Evolutionary conservation across 371 early-diverging fungal species (phyloP).

Genomic region (Racocetra persica): DNA sequence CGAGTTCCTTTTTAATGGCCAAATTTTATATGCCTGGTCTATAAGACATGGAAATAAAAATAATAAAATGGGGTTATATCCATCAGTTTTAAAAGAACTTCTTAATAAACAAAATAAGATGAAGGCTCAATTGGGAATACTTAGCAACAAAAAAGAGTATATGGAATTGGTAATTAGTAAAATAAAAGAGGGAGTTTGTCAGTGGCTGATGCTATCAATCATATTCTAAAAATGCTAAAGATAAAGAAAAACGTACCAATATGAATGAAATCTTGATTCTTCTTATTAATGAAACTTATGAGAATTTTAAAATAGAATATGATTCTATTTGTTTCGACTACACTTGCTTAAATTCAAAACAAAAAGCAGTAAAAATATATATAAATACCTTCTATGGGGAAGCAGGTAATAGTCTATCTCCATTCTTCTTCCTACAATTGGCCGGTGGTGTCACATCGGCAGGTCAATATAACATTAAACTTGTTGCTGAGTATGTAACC

Average conservation of each 20-base stretch:
- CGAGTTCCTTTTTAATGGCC: slow-evolving; percentile 25
- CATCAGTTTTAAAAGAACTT: slow-evolving; percentile 2
- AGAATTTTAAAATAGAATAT: neutral
- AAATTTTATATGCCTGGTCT: slow-evolving; percentile 21
- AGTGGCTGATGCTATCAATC: slow-evolving; percentile 12
- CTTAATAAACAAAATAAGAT: neutral
- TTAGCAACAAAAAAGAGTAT: slow-evolving; percentile 14
- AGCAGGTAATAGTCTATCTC: slow-evolving; percentile 3
- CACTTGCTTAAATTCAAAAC: slow-evolving; percentile 24
- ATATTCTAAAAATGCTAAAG: neutral
- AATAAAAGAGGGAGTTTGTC: neutral
- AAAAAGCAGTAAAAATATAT: slow-evolving; percentile 23
- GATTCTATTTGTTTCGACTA: neutral
- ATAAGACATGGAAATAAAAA: slow-evolving; percentile 13
- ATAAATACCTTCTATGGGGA: slow-evolving; percentile 31
- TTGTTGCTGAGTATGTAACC: slow-evolving; percentile 10
- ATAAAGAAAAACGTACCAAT: slow-evolving; percentile 9
- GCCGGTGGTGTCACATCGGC: slow-evolving; percentile 7
- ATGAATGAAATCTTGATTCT: slow-evolving; percentile 28
- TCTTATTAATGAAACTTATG: neutral
- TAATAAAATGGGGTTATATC: slow-evolving; percentile 22
- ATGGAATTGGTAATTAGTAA: neutral
- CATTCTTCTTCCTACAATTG: neutral
- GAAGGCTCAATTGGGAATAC: neutral
- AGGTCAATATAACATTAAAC: slow-evolving; percentile 18